Evolutionary conservation across 2,329 filamentous ascomycete genomes (phyloP), one percentile per base, ranked within the genome.

Genomic region (Aspergillus sp.): DNA sequence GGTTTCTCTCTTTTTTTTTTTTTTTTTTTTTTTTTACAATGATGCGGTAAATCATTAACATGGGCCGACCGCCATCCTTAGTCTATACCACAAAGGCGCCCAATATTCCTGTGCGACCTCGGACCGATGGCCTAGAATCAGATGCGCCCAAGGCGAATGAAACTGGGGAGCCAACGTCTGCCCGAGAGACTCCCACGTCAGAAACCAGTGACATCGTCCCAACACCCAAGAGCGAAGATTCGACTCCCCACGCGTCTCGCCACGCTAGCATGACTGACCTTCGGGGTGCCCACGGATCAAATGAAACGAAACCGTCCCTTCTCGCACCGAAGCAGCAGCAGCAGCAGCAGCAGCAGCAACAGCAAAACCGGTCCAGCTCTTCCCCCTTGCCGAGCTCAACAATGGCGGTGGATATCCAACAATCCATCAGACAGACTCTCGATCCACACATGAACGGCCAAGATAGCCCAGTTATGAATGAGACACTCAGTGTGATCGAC

Each of bases 401-500:
- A 14, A 64, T 76, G 43, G 66, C 71, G 8, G 69, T 71, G 27
- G 70, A 72, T 46, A 74, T 78, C 23, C 78, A 80, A 59, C 73
- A 76, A 53, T 75, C 75, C 41, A 75, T 81, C 59, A 71, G 75
- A 57, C 71, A 80, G 59, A 72, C 77, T 46, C 70, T 84, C 49
- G 75, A 79, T 59, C 79, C 86, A 65, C 79, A 57, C 33, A 31
- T 75, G 44, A 74, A 77, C 33, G 63, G 63, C 64, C 79, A 86
- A 64, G 84, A 87, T 54, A 90, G 86, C 69, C 89, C 90, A 11
- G 93, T 97, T 50, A 89, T 98, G 80, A 92, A 93, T 71, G 93
- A 98, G 73, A 97, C 93, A 0, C 78, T 98, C 52, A 96, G 92
- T 69, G 93, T 98, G 58, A 98, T 98, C 68, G 89, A 98, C 73